These are phyloP conservation scores for Trichoderma gracile DNA, from an alignment of 2,329 filamentous ascomycete species.

Conservation along the genomic window DNA sequence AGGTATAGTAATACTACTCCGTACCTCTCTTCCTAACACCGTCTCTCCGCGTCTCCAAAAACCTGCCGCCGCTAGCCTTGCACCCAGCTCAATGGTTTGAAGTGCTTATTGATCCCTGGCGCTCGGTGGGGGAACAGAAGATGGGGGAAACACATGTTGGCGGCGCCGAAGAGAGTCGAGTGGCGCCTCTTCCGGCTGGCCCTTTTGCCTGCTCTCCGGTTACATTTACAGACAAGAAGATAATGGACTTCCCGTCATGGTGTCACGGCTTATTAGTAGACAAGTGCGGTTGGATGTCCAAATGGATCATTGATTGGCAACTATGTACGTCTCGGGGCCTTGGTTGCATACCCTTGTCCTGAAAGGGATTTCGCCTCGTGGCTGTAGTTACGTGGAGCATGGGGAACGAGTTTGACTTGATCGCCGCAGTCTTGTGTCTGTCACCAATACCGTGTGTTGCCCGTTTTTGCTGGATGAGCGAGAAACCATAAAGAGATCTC, in stretches of 20 bases:
- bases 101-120: conserved; percentile 19
- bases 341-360: conserved; percentile 11
- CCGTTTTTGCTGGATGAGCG: background rate
- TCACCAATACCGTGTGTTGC: background rate
- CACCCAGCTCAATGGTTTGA: conserved; percentile 17
- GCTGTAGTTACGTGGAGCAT: conserved; percentile 8
- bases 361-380: conserved; percentile 8
- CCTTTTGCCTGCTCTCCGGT: background rate
- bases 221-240: background rate
- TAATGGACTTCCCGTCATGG: background rate
- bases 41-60: conserved; percentile 13
- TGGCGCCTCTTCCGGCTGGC: background rate
- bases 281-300: no score
- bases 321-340: background rate
- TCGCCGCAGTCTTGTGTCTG: background rate
- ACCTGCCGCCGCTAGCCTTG: conserved; percentile 20
- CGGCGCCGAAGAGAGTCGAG: background rate
- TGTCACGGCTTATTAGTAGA: background rate
- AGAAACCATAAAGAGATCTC: conserved; percentile 20
- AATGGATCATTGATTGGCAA: background rate
- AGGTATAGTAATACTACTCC: no score
- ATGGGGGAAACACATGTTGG: conserved; percentile 12
- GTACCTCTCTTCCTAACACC: background rate
- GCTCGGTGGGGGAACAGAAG: conserved; percentile 18
- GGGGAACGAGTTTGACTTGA: background rate